Base-by-base conservation (phyloP, 108 stramenopile species). In the Ochromonas danica region DNA sequence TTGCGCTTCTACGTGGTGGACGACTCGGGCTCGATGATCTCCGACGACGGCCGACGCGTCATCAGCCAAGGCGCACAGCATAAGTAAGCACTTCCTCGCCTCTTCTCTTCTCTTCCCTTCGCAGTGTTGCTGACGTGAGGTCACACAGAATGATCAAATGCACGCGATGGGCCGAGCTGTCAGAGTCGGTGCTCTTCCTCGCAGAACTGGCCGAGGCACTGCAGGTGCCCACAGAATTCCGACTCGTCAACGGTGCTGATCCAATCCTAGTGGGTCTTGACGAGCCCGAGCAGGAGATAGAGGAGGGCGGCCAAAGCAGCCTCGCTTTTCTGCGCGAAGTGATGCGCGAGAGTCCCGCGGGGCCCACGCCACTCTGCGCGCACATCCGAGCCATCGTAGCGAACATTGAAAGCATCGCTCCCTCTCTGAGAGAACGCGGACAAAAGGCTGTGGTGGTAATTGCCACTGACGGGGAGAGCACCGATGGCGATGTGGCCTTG, bases 171-270 rank as follows among this genome's bases (percentile, higher is more conserved):
- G 51, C 43, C 6, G 72, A 75, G 25, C 6, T 75, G 17, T 35
- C 40, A 42, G 72, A 75, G 6, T 14, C 72, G 31, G 3, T 75
- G 31, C 22, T 57, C 6, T 75, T 75, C 25, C 40, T 41, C 3
- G 72, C 72, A 6, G n/a, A 75, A 60, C 25, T 75, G 22, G 3
- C 72, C 6, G 72, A 75, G 43, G 25, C 51, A 57, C 27, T 60
- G 22, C 40, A 39, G 25, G 36, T 17, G 3, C 31, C 31, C 10
- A 42, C 31, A 33, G 72, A 75, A 27, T 75, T 75, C 40, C 43
- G 72, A 60, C 72, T 75, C 10, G 3, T 75, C 3, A 75, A 75
- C 38, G 72, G 72, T 75, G 72, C 72, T 35, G 45, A 45, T 75
- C 72, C 72, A 33, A 36, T 75, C 28, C 3, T 75, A 14, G 40